phyloP scores from a whole-genome alignment of 371 early-diverging fungal species.

The Actinomucor elegans region DNA sequence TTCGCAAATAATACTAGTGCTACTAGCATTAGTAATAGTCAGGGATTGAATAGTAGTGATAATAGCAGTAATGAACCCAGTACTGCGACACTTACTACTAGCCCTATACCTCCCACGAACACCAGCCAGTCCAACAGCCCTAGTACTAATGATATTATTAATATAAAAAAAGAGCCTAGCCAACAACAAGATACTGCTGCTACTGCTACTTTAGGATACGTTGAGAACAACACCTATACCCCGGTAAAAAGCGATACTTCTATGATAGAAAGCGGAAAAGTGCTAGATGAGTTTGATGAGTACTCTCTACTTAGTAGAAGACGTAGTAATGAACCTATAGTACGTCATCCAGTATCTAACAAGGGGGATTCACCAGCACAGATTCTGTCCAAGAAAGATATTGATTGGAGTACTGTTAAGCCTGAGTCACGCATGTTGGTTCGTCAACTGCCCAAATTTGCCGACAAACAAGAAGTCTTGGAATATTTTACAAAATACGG shows the following conservation, averaged over 20 bases:
- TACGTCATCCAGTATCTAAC: not conserved
- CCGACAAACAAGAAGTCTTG: slow-evolving; percentile 35
- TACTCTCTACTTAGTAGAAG: slow-evolving; percentile 45
- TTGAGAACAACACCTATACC: not conserved
- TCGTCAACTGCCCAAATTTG: slow-evolving; percentile 35
- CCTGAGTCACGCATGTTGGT: slow-evolving; percentile 48
- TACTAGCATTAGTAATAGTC: slow-evolving; percentile 19
- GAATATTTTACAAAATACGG: slow-evolving; percentile 50
- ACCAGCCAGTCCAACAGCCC: not conserved
- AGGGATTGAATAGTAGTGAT: slow-evolving; percentile 48
- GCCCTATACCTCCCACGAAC: not conserved
- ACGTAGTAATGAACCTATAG: slow-evolving; percentile 7
- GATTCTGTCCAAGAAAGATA: slow-evolving; percentile 26
- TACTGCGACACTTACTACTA: not conserved
- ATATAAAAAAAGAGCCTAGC: too few species aligned
- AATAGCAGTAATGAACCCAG: not conserved
- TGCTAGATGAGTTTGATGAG: slow-evolving; percentile 52
- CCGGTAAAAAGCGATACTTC: not conserved
- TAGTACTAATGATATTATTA: too few species aligned
- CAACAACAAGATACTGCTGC: not conserved
- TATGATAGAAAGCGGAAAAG: slow-evolving; percentile 14
- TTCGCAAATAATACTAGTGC: slow-evolving; percentile 31
- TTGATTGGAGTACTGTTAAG: slow-evolving; percentile 29
- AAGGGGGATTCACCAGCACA: slow-evolving; percentile 6
- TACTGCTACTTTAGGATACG: not conserved